These are phyloP conservation scores for Globisporangium yorkense DNA, from an alignment of 352 stramenopile genomes.

Conservation along the genomic window DNA sequence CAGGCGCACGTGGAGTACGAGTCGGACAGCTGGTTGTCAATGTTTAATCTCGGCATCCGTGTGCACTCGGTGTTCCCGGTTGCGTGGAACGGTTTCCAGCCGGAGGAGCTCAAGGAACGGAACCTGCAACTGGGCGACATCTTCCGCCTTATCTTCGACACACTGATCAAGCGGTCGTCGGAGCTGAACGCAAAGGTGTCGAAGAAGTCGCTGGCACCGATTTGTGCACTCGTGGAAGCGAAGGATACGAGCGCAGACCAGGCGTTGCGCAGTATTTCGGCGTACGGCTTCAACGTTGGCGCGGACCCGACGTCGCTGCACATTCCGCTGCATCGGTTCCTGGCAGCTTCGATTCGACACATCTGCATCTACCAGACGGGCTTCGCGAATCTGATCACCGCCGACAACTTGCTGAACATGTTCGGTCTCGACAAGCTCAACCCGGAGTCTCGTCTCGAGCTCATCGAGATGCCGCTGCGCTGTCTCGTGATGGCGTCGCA, in stretches of 20 bases:
- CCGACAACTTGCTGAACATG: conserved; percentile 35
- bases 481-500: conserved; percentile 84
- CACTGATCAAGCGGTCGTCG: conserved; percentile 36
- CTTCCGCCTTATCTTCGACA: conserved; percentile 38
- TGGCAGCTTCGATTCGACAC: conserved; percentile 65
- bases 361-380: conserved; percentile 51
- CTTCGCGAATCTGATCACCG: conserved; percentile 39
- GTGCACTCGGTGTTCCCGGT: conserved; percentile 82
- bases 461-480: conserved; percentile 75
- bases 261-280: conserved; percentile 11
- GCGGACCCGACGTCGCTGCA: conserved; percentile 63
- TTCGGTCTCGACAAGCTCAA: conserved; percentile 59
- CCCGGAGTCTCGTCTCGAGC: conserved; percentile 39
- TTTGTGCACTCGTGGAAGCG: conserved; percentile 24
- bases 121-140: conserved; percentile 33
- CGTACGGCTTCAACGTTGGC: conserved; percentile 68
- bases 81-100: conserved; percentile 63
- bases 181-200: conserved; percentile 37
- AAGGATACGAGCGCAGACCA: conserved; percentile 7
- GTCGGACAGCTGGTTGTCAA: conserved; percentile 83
- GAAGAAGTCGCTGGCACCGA: conserved; percentile 41
- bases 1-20: conserved; percentile 86
- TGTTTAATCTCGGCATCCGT: conserved; percentile 87
- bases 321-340: conserved; percentile 78
- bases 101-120: conserved; percentile 25